phyloP scores from a whole-genome alignment of 345 rosid species.

The Luvunga scandens region DNA sequence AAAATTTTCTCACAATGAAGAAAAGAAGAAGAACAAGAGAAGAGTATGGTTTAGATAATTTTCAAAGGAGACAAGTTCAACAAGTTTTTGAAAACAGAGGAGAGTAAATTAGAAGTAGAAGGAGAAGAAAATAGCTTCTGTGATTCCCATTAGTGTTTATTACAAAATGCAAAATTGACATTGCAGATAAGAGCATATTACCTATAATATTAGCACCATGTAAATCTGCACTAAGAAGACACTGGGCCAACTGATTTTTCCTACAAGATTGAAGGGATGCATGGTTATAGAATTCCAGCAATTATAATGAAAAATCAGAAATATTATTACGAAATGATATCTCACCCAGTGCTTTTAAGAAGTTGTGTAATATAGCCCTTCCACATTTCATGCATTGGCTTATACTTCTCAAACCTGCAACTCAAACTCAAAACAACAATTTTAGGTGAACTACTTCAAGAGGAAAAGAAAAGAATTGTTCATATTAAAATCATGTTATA shows the following conservation, averaged over 20 bases:
- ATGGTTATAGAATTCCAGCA: background rate
- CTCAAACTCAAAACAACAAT: conserved; percentile 19
- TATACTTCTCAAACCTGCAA: conserved; percentile 52
- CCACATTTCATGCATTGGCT: conserved; percentile 81
- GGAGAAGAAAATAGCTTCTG: background rate
- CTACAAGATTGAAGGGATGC: conserved; percentile 31
- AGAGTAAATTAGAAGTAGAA: background rate
- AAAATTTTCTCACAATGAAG: background rate
- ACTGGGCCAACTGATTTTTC: conserved; percentile 47
- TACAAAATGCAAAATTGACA: background rate
- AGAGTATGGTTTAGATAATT: too few species aligned
- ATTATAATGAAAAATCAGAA: background rate
- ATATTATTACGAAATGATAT: background rate
- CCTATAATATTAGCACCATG: conserved; percentile 71
- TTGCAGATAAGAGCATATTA: background rate
- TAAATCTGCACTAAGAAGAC: conserved; percentile 57
- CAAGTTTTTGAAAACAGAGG: background rate
- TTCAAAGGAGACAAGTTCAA: background rate
- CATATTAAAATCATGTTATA: background rate
- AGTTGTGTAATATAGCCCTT: conserved; percentile 52
- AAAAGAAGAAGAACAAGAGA: too few species aligned
- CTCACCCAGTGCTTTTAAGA: conserved; percentile 55
- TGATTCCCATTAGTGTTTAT: background rate
- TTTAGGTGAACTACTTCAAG: background rate
- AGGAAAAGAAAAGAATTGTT: background rate